Evolutionary conservation across 1,284 basidiomycete genomes (phyloP).

Genomic region (Tilletia caries): DNA sequence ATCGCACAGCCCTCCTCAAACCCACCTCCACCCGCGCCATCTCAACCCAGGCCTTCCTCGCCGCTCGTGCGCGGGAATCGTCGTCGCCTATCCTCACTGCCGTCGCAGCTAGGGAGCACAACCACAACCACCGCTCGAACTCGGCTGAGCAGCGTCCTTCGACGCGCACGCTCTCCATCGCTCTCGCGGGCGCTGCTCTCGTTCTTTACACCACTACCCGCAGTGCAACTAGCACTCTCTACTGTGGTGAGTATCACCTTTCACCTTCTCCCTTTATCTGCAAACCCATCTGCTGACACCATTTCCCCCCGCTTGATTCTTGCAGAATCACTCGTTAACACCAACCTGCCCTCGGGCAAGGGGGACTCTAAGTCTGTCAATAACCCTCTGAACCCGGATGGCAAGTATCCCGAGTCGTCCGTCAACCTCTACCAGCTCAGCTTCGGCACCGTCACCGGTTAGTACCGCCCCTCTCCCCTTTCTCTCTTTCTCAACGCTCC

Average conservation of each 20-base stretch:
- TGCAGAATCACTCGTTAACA: background rate
- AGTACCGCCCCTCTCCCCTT: background rate
- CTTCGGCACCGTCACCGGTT: conserved; percentile 72
- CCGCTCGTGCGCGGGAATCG: too few species aligned
- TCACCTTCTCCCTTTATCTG: background rate
- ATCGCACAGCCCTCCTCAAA: too few species aligned
- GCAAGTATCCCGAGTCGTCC: conserved; percentile 61
- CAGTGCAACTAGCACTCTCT: background rate
- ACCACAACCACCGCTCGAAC: background rate
- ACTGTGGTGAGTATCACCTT: background rate
- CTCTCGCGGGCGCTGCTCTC: background rate
- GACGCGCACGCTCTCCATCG: background rate
- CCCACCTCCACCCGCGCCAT: too few species aligned
- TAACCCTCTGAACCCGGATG: conserved; percentile 6
- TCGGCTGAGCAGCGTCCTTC: background rate
- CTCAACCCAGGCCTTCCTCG: too few species aligned
- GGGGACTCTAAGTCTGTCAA: background rate
- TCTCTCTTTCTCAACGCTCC: conserved; percentile 18
- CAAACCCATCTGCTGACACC: background rate
- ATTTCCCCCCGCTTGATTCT: background rate
- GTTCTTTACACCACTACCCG: background rate
- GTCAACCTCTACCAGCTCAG: conserved; percentile 76
- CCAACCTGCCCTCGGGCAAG: background rate
- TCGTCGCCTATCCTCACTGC: conserved; percentile 2
- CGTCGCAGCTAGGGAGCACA: background rate